Evolutionary conservation across 768 basidiomycete species (phyloP).

Genomic region (Infundibulicybe gibba): DNA sequence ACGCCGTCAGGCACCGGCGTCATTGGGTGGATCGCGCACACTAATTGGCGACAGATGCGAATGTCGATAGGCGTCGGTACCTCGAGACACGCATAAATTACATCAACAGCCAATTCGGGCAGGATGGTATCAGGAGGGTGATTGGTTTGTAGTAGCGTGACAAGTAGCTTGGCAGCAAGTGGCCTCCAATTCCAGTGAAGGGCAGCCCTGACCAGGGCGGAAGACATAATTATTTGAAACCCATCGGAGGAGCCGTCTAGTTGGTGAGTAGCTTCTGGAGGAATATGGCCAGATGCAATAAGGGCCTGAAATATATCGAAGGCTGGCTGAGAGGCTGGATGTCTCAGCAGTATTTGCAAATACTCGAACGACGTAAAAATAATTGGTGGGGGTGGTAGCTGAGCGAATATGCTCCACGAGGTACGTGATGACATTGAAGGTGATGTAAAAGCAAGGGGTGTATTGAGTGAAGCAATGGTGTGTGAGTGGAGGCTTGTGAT

Average conservation of each 20-base stretch:
- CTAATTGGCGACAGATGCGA: constrained; percentile 34
- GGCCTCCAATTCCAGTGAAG: constrained; percentile 51
- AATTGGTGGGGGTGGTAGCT: constrained; percentile 32
- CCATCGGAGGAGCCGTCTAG: constrained; percentile 32
- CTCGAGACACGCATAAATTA: constrained; percentile 39
- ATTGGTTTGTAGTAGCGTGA: constrained; percentile 16
- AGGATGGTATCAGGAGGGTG: constrained; percentile 16
- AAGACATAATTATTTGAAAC: constrained; percentile 43
- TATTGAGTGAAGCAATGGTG: constrained; percentile 19
- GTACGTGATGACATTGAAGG: constrained; percentile 17
- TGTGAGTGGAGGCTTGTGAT: constrained; percentile 11
- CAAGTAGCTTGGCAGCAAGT: constrained; percentile 37
- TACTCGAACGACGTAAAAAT: constrained; percentile 38
- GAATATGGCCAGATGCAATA: constrained; percentile 38
- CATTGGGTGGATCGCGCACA: constrained; percentile 30
- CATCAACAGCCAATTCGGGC: constrained; percentile 35
- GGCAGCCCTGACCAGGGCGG: constrained; percentile 48
- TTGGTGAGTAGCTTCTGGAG: constrained; percentile 39
- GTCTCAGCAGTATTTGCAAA: constrained; percentile 35
- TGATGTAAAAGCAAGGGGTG: constrained; percentile 25
- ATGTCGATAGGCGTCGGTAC: constrained; percentile 31
- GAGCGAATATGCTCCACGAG: constrained; percentile 22
- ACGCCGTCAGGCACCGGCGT: constrained; percentile 37
- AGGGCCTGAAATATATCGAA: constrained; percentile 48
- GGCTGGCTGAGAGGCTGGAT: constrained; percentile 29